Percentiles rank a stretch among this genome's conserved stretches.
Conservation (phyloP, 1,284 basidiomycete genomes). For the Malassezia vespertilionis region DNA sequence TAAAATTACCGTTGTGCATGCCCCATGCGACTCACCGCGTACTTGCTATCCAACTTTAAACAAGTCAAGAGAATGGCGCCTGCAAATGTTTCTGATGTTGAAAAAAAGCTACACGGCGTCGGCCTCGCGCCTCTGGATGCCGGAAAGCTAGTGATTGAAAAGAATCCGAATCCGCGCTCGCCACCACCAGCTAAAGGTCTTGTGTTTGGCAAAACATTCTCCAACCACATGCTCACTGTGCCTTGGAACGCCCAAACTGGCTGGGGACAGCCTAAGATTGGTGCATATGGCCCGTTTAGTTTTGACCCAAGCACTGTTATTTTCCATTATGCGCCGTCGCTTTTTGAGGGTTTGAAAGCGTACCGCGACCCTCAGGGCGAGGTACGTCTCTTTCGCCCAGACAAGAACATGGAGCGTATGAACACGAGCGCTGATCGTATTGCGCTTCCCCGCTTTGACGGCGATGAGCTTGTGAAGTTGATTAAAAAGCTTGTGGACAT, state of each 20-base stretch:
- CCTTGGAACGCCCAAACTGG: constrained; percentile 64
- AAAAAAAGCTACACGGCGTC: too few relatives aligned
- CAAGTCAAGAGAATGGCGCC: too few relatives aligned
- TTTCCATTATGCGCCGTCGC: constrained; percentile 77
- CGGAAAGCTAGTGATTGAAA: constrained; percentile 14
- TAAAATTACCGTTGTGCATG: too few relatives aligned
- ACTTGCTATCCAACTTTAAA: too few relatives aligned
- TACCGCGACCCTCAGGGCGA: constrained; percentile 70
- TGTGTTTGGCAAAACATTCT: constrained; percentile 55
- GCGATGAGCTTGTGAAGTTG: constrained; percentile 64
- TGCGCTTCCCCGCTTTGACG: constrained; percentile 72
- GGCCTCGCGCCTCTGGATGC: constrained; percentile 10
- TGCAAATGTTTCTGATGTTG: too few relatives aligned
- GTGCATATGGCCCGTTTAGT: constrained; percentile 65
- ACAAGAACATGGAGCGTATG: constrained; percentile 88
- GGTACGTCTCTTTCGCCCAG: constrained; percentile 82
- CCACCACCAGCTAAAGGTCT: constrained; percentile 49
- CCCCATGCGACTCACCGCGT: too few relatives aligned
- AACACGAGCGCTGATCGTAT: constrained; percentile 57
- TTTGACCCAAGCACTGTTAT: constrained; percentile 77
- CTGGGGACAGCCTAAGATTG: constrained; percentile 73
- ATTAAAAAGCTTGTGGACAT: constrained; percentile 78
- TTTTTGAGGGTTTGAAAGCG: constrained; percentile 95
- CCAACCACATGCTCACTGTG: constrained; percentile 84
- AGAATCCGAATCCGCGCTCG: constrained; percentile 38